Conservation (phyloP, 1,284 basidiomycete genomes). For the Schizophyllum amplum region DNA sequence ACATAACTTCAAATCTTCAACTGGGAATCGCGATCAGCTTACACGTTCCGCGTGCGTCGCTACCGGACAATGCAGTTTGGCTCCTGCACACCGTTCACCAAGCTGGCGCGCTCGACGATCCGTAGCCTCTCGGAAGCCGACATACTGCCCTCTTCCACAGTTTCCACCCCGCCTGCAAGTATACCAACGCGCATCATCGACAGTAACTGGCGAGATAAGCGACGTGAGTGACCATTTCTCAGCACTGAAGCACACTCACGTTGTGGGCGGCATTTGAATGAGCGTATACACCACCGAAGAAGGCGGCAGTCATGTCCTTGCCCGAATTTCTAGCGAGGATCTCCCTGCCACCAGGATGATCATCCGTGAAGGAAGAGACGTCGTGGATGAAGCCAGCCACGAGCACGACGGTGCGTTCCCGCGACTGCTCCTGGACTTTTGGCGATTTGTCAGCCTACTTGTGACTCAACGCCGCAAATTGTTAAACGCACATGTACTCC, state of each 20-base stretch:
- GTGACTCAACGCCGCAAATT: slow-evolving; percentile 16
- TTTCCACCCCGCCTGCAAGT: slow-evolving; percentile 49
- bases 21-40: too few species aligned
- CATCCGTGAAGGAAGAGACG: slow-evolving; percentile 63
- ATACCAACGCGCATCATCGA: slow-evolving; percentile 81
- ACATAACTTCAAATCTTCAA: too few species aligned
- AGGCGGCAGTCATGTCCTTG: slow-evolving; percentile 76
- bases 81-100: too few species aligned
- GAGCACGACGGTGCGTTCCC: slow-evolving; percentile 58
- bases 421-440: slow-evolving; percentile 52
- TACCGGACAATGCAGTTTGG: too few species aligned
- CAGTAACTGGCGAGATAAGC: slow-evolving; percentile 53
- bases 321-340: slow-evolving; percentile 58
- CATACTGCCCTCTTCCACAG: not conserved
- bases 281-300: slow-evolving; percentile 78
- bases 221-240: slow-evolving; percentile 80
- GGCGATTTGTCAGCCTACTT: not conserved
- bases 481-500: slow-evolving; percentile 62
- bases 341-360: slow-evolving; percentile 72
- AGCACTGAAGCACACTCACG: slow-evolving; percentile 64
- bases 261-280: slow-evolving; percentile 84
- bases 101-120: not conserved
- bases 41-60: too few species aligned
- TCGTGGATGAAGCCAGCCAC: slow-evolving; percentile 79
- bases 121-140: not conserved